Conservation (phyloP, 2,329 filamentous ascomycete genomes). For the Pseudocercospora fuligena region DNA sequence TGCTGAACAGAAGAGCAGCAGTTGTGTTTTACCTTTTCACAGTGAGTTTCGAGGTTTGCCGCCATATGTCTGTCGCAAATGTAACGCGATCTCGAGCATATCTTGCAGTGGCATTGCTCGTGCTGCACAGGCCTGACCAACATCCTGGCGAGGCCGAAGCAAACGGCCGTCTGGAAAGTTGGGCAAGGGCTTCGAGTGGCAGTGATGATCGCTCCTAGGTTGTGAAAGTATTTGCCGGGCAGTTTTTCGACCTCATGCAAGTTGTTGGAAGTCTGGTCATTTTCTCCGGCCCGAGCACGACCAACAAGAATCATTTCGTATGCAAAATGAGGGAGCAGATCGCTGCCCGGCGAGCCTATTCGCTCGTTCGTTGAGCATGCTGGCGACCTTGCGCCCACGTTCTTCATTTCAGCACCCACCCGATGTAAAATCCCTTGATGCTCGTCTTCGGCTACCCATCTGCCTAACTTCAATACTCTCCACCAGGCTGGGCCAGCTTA, state of each 20-base stretch:
- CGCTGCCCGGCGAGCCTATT: constrained; percentile 1
- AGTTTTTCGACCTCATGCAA: neutral
- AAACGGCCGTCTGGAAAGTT: constrained; percentile 9
- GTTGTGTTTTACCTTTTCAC: neutral
- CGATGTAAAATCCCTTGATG: neutral
- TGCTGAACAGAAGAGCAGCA: neutral
- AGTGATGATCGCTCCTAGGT: constrained; percentile 2
- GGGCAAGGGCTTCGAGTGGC: neutral
- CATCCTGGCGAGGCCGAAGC: constrained; percentile 1
- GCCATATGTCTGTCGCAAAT: neutral
- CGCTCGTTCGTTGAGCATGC: constrained; percentile 11
- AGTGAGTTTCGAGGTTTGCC: neutral
- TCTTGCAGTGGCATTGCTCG: constrained; percentile 9
- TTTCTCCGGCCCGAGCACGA: constrained; percentile 6
- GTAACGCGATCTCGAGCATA: constrained; percentile 9
- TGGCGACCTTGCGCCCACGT: neutral
- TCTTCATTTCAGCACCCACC: neutral
- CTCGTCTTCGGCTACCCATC: neutral
- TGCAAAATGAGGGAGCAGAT: constrained; percentile 2
- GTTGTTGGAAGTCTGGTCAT: neutral
- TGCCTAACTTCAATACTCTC: constrained; percentile 4
- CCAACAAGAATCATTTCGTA: constrained; percentile 3
- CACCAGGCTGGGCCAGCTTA: constrained; percentile 3
- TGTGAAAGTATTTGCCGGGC: constrained; percentile 2
- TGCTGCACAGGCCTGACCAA: constrained; percentile 1